Evolutionary conservation across 73 alveolate species (phyloP).

Genomic region (Tetrahymena thermophila): DNA sequence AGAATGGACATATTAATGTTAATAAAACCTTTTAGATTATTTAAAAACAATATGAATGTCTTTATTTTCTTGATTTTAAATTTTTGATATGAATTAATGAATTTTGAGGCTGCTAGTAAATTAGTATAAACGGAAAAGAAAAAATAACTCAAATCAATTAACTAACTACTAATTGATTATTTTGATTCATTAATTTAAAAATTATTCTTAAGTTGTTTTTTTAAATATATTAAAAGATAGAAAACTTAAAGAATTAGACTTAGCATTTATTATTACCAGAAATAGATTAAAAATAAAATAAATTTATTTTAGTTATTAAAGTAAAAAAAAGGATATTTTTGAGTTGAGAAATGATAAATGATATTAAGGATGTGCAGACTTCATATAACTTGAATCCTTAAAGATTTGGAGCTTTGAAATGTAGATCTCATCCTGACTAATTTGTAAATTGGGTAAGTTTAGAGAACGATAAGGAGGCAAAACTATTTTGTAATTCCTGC

Average conservation of each 20-base stretch:
- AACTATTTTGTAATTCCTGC: not conserved
- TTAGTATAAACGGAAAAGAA: not conserved
- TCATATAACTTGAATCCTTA: not conserved
- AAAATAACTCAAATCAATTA: not conserved
- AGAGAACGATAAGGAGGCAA: not conserved
- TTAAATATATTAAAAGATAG: not conserved
- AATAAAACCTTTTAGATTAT: too few species aligned
- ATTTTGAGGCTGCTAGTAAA: not conserved
- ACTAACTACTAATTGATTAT: not conserved
- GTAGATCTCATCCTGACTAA: not conserved
- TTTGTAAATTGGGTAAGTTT: not conserved
- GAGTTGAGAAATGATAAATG: not conserved
- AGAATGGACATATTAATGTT: too few species aligned
- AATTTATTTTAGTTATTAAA: not conserved
- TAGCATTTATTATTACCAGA: not conserved
- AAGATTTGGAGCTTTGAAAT: not conserved
- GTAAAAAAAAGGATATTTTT: not conserved
- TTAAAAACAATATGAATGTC: too few species aligned
- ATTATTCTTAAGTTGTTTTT: not conserved
- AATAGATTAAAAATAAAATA: too few species aligned
- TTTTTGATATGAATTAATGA: too few species aligned
- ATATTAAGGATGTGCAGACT: not conserved
- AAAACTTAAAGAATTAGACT: not conserved
- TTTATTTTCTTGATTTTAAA: too few species aligned
- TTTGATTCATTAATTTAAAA: not conserved